These are phyloP conservation scores for Xerocomus potaroensis DNA, from an alignment of 768 basidiomycete species.

Conservation along the genomic window DNA sequence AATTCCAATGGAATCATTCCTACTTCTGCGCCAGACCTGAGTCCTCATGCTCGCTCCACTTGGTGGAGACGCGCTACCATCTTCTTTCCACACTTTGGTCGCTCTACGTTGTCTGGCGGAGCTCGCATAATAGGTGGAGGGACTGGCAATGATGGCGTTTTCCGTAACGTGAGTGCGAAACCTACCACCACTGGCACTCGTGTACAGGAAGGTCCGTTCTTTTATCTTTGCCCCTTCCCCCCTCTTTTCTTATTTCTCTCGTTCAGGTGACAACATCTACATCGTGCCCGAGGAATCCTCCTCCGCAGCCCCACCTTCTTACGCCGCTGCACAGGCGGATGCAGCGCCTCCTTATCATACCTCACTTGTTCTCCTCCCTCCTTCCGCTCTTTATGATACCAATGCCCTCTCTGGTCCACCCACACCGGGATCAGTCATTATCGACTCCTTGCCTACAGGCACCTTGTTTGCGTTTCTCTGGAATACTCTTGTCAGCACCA, in stretches of 20 bases:
- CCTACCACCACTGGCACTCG: slow-evolving; percentile 51
- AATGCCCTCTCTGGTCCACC: slow-evolving; percentile 43
- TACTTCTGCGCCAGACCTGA: slow-evolving; percentile 34
- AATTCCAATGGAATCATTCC: slow-evolving; percentile 75
- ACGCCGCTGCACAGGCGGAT: slow-evolving; percentile 88
- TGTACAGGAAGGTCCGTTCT: slow-evolving; percentile 49
- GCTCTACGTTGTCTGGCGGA: slow-evolving; percentile 34
- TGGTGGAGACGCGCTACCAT: slow-evolving; percentile 55
- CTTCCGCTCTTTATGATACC: slow-evolving; percentile 18
- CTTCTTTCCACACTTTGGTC: slow-evolving; percentile 51
- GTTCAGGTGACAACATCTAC: slow-evolving; percentile 65
- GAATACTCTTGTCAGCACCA: slow-evolving; percentile 90
- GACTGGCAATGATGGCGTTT: slow-evolving; percentile 83
- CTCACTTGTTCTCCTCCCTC: slow-evolving; percentile 89
- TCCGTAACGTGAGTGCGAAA: slow-evolving; percentile 93
- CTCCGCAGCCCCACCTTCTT: slow-evolving; percentile 86
- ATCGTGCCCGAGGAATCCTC: slow-evolving; percentile 79
- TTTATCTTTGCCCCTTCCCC: neutral
- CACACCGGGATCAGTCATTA: slow-evolving; percentile 69
- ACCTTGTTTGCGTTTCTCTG: slow-evolving; percentile 84
- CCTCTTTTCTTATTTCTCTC: neutral
- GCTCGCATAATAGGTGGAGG: slow-evolving; percentile 53
- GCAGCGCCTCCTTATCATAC: slow-evolving; percentile 99
- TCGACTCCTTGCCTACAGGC: slow-evolving; percentile 84
- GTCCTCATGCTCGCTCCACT: slow-evolving; percentile 27